Evolutionary conservation across 106 monocot genomes (phyloP), one percentile per base, ranked within the genome.

Genomic region (Triglochin maritima): DNA sequence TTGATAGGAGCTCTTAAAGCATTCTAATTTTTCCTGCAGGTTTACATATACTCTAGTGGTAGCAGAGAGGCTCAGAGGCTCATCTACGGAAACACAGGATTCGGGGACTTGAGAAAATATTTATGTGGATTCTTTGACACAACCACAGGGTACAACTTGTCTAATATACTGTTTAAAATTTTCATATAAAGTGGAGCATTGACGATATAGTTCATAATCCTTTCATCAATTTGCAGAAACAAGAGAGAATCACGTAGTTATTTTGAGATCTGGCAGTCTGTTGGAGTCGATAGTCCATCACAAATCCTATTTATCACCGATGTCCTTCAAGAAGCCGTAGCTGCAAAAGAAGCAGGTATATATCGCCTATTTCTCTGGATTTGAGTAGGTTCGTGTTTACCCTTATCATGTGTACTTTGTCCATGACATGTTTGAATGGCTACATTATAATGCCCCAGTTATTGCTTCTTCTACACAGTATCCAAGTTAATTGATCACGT

Each of bases 21-120:
- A 29, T 29, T 29, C 29, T 29, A 0, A 29, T 29, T 29, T 29
- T 29, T 29, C 29, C 29, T 29, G 29, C 65, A 94, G 90, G 83
- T 94, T 49, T 94, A 94, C 68, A 90, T 94, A 74, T 94, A 94
- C 71, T 94, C 94, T 57, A 94, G 94, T 72, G 90, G 94, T n/a
- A 94, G 94, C 68, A 87, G 90, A 75, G 94, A 94, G 69, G 94
- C 94, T 43, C 94, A 94, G 64, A 81, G 87, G 67, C 90, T 87
- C 47, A 69, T 95, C 17, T 95, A 90, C 79, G 90, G 94, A 49
- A 81, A 95, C 64, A 95, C 90, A 51, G 53, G 66, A 16, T 69
- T 80, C 69, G 94, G 94, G n/a, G 90, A 95, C 67, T 69, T 96
- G 71, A 81, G 90, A 58, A 82, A 78, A 55, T 88, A 85, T 70